Evolutionary conservation across 352 stramenopile genomes (phyloP), one percentile per base, ranked within the genome.

Genomic region (Pythium rhizo-oryzae): DNA sequence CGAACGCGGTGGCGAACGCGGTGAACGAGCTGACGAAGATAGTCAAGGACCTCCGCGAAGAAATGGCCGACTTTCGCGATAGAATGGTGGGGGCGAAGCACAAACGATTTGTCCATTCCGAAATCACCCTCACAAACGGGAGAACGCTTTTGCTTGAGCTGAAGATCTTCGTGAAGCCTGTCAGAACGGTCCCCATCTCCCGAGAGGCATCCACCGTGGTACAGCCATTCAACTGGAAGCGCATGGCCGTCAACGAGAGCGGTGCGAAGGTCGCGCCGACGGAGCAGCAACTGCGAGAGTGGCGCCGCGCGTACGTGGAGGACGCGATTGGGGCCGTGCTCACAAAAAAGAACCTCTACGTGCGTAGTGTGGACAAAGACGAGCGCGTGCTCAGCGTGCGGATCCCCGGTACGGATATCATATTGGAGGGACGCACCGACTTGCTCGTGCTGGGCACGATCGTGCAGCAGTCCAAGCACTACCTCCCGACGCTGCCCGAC

Each of bases 301-400:
- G 21, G 19, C 78, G 78, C 70, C 63, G 64, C 28, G 25, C 30
- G 53, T 83, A 81, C 46, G 62, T 82, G 49, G 69, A 82, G 68
- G 18, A 24, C 65, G 79, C 77, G 50, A 80, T 83, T 66, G 74
- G 66, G 23, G 60, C 33, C 64, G 64, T 80, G 52, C 65, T 86
- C 16, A 18, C 9, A 49, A 37, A 73, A 59, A 72, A 78, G 30
- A 18, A 72, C 52, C 76, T 82, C 68, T 86, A 69, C 59, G 73
- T 86, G 65, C 2, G 71, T 35, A 60, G 59, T 28, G 68, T 82
- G 58, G 70, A 81, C 68, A 74, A 65, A 57, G 65, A 13, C 9
- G 35, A 55, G 46, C 35, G 78, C 15, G 65, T 87, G 18, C 72
- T 87, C 43, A 70, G 0, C 44, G 74, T 72, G 70, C 8, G 12